Evolutionary conservation across 148 eudicot genomes (phyloP).

Genomic region (Salicornia ramosissima): DNA sequence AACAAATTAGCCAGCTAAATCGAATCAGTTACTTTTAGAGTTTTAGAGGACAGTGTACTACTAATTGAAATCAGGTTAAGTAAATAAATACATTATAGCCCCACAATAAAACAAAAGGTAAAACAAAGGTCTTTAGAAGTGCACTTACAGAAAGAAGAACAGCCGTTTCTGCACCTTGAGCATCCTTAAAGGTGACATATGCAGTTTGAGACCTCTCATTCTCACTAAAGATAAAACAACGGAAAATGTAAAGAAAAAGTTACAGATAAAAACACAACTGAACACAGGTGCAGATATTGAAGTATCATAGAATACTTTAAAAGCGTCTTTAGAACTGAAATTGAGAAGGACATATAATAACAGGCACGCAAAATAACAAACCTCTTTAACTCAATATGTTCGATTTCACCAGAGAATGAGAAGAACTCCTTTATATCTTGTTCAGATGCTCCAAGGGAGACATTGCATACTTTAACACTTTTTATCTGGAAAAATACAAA

Average conservation of each 20-base stretch:
- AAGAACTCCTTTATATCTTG: constrained; percentile 85
- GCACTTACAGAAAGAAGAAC: constrained; percentile 83
- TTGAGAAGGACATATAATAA: neutral
- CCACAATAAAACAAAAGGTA: neutral
- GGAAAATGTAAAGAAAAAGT: constrained; percentile 1
- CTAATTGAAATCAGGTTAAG: too few species aligned
- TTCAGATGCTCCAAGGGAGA: constrained; percentile 72
- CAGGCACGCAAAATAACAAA: constrained; percentile 22
- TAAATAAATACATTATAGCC: neutral
- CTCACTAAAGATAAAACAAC: constrained; percentile 39
- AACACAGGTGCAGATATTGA: neutral
- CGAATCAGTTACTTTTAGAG: too few species aligned
- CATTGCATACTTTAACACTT: constrained; percentile 81
- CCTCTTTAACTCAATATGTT: constrained; percentile 69
- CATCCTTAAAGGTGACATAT: constrained; percentile 78
- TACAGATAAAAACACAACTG: neutral
- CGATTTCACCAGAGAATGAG: constrained; percentile 89
- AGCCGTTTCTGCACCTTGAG: constrained; percentile 91
- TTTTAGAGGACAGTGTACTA: too few species aligned
- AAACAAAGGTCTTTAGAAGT: constrained; percentile 3
- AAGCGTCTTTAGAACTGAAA: neutral
- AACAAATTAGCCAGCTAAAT: too few species aligned
- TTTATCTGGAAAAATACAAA: constrained; percentile 36
- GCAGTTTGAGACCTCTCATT: constrained; percentile 81
- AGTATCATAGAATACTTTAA: neutral